A percentile compares a stretch with the other conserved stretches of the same genome.
Evolutionary conservation across 2,329 filamentous ascomycete species (phyloP).

Genomic region (Diaporthe aspalathi): DNA sequence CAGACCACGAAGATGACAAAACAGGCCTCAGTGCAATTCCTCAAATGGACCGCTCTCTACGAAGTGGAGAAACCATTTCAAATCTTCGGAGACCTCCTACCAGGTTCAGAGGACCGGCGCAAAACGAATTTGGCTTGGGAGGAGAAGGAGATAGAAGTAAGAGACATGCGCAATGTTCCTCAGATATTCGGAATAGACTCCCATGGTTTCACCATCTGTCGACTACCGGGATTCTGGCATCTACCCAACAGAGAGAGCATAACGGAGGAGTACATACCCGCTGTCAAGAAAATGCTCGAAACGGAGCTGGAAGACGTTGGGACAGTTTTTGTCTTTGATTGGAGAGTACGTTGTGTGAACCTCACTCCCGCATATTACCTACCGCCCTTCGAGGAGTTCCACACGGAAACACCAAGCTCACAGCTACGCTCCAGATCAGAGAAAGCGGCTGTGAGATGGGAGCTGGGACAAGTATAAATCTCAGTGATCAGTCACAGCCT

Average conservation of each 20-base stretch:
- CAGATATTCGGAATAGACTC: not conserved
- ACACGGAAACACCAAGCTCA: not conserved
- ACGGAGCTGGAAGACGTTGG: not conserved
- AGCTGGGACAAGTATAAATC: not conserved
- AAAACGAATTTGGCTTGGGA: constrained; percentile 12
- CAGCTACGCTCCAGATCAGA: not conserved
- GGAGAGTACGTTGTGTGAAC: not conserved
- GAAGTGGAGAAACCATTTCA: constrained; percentile 8
- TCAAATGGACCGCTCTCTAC: constrained; percentile 4
- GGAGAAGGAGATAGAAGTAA: not conserved
- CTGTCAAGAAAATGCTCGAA: not conserved
- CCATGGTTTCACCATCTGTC: not conserved
- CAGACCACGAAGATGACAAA: not conserved
- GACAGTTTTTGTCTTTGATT: not conserved
- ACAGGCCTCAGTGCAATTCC: not conserved
- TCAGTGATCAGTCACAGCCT: constrained; percentile 4
- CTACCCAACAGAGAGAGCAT: not conserved
- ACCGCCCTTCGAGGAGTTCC: no score
- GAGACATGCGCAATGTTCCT: not conserved
- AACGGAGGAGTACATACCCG: not conserved
- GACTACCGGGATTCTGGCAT: not conserved
- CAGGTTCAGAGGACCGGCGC: not conserved
- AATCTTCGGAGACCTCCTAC: not conserved
- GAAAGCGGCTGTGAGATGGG: not conserved
- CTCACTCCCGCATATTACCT: no score